Evolutionary conservation across 2,329 filamentous ascomycete genomes (phyloP), one percentile per base, ranked within the genome.

Genomic region (Venturia oleaginea): DNA sequence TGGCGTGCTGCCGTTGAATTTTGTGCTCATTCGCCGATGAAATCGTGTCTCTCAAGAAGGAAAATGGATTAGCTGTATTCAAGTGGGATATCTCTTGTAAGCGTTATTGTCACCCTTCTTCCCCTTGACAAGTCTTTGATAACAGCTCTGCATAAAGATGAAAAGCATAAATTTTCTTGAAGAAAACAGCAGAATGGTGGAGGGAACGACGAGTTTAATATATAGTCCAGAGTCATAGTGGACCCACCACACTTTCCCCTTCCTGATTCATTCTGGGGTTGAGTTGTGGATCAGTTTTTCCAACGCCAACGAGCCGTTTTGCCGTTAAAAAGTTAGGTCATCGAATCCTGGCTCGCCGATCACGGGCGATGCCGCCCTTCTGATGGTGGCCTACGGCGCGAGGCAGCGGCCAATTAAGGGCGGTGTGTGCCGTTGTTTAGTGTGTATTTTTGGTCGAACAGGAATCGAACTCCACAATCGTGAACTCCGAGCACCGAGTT

Each of bases 1-100:
- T 64, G 63, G 63, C 63, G 34, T 64, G 63, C 63, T 64, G 63
- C 63, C 63, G 4, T 64, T 64, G 34, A 11, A 24, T 27, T 6
- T 8, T 17, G 54, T 60, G 63, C 37, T 64, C 63, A 64, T 64
- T 59, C 62, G 62, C 43, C 32, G 24, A 10, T 32, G 17, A 55
- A 34, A 4, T n/a, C 27, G 27, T 34, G 15, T 55, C 4, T 7
- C 6, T 34, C 46, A 46, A 54, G 22, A 17, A 24, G 24, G 4
- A 32, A 17, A 32, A 11, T 5, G 22, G 27, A 32, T 32, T 32
- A 54, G 15, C 5, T 17, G 42, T 17, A 32, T 54, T 54, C 48
- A 32, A 32, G 48, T 54, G 32, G 27, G 27, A 54, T 55, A 55
- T 55, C 24, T 55, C 24, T 55, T 17, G 4, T 32, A 17, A 32